Conservation (phyloP, 2,329 filamentous ascomycete species). For the Aspergillus transmontanensis region DNA sequence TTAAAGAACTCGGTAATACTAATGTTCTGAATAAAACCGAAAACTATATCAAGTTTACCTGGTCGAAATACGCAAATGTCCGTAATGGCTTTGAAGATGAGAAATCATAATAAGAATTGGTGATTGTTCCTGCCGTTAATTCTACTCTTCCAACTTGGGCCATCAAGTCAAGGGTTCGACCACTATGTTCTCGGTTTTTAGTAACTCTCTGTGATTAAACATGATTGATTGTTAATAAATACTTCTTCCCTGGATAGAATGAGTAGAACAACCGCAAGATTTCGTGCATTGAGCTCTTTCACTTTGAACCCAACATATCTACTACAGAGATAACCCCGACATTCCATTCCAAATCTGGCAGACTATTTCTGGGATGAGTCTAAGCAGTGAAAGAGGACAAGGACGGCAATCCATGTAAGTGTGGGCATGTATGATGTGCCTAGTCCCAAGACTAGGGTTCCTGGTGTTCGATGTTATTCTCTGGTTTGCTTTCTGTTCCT, state of each 20-base stretch:
- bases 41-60: slow-evolving; percentile 16
- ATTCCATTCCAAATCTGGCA: no score
- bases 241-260: background rate
- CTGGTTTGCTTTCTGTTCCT: no score
- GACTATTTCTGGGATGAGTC: no score
- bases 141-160: background rate
- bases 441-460: no score
- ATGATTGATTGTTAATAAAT: background rate
- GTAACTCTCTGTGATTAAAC: background rate
- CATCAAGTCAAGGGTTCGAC: background rate
- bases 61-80: slow-evolving; percentile 16
- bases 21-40: slow-evolving; percentile 7
- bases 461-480: no score
- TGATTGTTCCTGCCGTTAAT: background rate
- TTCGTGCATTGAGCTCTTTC: background rate
- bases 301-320: background rate
- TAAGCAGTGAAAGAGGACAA: no score
- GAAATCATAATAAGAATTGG: background rate
- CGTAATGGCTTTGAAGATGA: background rate
- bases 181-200: background rate
- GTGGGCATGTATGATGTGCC: no score
- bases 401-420: no score
- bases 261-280: background rate
- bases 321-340: no score
- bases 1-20: slow-evolving; percentile 3